Conservation (phyloP, 495 filamentous ascomycete species). For the Daldinia decipiens region DNA sequence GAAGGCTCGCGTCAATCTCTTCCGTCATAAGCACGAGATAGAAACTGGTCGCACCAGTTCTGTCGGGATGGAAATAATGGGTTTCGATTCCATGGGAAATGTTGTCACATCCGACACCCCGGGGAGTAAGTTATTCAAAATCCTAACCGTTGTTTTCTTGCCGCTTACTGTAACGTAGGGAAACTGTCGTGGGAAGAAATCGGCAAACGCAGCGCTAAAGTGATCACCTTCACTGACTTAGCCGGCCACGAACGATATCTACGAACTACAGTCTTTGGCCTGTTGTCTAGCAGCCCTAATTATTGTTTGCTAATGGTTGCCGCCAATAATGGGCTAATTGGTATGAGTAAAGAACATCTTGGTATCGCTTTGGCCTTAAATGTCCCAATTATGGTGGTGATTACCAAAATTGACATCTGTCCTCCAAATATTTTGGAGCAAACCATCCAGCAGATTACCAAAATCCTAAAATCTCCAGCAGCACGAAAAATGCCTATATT, state of each 20-base stretch:
- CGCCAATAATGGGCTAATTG: conserved; percentile 95
- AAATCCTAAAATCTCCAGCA: conserved; percentile 92
- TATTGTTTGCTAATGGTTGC: conserved; percentile 99
- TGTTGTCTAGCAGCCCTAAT: conserved; percentile 94
- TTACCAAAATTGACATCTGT: conserved; percentile 99
- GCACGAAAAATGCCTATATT: conserved; percentile 98
- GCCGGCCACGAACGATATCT: conserved; percentile 96
- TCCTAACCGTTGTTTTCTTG: not conserved
- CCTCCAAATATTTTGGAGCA: conserved; percentile 95
- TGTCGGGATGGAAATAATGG: conserved; percentile 99
- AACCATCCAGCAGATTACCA: conserved; percentile 89
- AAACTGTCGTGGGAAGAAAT: conserved; percentile 96
- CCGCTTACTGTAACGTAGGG: conserved; percentile 35
- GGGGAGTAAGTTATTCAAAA: conserved; percentile 68
- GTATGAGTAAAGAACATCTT: conserved; percentile 98
- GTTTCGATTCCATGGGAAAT: conserved; percentile 89
- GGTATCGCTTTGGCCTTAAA: conserved; percentile 95
- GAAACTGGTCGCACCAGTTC: conserved; percentile 95
- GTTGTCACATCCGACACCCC: conserved; percentile 82
- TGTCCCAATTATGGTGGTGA: conserved; percentile 96
- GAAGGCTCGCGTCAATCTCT: conserved; percentile 94
- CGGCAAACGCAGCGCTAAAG: conserved; percentile 92
- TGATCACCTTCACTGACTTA: conserved; percentile 95
- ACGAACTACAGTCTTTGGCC: conserved; percentile 94
- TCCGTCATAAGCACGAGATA: conserved; percentile 97